Percentiles rank a stretch among this genome's conserved stretches.
phyloP scores from a whole-genome alignment of 345 rosid genomes.

The Microcos paniculata region DNA sequence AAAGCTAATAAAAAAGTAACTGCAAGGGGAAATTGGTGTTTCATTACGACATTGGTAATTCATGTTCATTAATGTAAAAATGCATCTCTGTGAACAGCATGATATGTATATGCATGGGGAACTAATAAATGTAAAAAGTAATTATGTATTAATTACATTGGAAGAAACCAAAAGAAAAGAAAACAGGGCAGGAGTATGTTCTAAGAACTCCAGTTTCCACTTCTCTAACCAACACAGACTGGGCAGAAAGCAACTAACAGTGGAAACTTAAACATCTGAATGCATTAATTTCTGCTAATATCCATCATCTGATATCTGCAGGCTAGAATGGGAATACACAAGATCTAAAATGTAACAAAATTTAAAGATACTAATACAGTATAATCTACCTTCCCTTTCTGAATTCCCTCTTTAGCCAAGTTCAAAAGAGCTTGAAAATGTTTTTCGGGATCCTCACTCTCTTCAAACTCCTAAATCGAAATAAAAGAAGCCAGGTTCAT shows the following conservation, averaged over 20 bases:
- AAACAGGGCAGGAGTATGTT: neutral
- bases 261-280: constrained; percentile 5
- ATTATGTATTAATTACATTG: neutral
- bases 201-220: neutral
- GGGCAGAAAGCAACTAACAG: constrained; percentile 5
- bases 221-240: neutral
- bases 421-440: constrained; percentile 80
- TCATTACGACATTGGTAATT: neutral
- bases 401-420: constrained; percentile 78
- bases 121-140: neutral
- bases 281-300: neutral
- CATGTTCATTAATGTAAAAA: neutral
- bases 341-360: neutral
- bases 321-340: neutral
- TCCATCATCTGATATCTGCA: neutral
- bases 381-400: constrained; percentile 73
- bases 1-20: too few relatives aligned
- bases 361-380: neutral
- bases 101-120: neutral
- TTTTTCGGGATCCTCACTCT: constrained; percentile 79
- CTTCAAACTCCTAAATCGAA: constrained; percentile 80
- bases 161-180: neutral
- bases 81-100: neutral
- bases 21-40: neutral
- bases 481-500: constrained; percentile 11